phyloP scores from a whole-genome alignment of 2,329 filamentous ascomycete species.

The Madurella fahalii region DNA sequence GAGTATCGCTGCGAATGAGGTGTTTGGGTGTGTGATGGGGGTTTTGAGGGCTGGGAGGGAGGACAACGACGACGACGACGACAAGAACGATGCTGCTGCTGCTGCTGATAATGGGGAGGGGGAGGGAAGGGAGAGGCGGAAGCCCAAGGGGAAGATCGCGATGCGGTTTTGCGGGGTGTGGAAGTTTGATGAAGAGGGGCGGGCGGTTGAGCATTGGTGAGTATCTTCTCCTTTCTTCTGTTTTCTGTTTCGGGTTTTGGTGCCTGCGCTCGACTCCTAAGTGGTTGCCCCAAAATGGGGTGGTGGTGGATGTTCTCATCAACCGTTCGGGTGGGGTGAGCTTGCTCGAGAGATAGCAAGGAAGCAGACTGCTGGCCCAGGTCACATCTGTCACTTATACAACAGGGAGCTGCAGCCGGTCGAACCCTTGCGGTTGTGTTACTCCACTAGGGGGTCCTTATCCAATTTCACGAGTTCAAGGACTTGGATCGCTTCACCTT shows the following conservation, averaged over 20 bases:
- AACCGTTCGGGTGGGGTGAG: no score
- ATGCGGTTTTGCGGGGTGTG: conserved; percentile 25
- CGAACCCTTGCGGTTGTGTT: no score
- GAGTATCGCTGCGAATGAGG: conserved; percentile 11
- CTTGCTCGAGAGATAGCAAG: no score
- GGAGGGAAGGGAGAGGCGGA: background rate
- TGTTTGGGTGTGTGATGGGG: conserved; percentile 25
- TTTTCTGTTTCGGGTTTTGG: background rate
- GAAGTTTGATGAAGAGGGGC: conserved; percentile 15
- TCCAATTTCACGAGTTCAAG: no score
- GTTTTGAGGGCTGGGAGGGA: conserved; percentile 12
- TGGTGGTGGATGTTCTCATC: no score
- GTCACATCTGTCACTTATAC: no score
- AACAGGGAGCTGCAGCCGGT: no score
- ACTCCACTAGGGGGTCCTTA: no score
- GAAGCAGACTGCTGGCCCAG: no score
- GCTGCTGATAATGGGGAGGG: background rate
- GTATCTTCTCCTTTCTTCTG: background rate
- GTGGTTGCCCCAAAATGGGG: no score
- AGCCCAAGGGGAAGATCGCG: conserved; percentile 2
- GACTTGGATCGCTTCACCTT: background rate
- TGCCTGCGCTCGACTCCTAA: no score
- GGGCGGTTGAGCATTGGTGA: conserved; percentile 25
- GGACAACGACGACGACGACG: background rate
- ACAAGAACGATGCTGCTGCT: no score